Evolutionary conservation across 2,329 filamentous ascomycete genomes (phyloP), one percentile per base, ranked within the genome.

Genomic region (Fusarium sp.): DNA sequence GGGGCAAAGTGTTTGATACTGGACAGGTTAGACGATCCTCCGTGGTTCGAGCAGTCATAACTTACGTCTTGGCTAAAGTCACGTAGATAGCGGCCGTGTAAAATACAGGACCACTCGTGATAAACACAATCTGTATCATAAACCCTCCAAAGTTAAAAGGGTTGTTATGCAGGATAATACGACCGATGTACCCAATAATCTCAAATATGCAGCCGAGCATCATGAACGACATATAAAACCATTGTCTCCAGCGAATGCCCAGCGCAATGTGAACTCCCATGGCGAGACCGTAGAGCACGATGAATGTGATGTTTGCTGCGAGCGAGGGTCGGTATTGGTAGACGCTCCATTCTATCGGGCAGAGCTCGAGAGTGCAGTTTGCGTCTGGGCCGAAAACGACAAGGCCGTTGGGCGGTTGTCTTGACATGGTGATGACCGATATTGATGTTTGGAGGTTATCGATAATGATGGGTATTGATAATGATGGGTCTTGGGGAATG

Each of bases 1-100:
- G 76, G 77, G 1, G 80, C 79, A 24, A 84, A 77, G 53, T 74
- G 74, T 40, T 85, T 61, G 60, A 84, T 82, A 2, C 81, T 82
- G 16, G 0, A 0, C 1, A 18, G 29, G 61, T 74, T 32, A 73
- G 61, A 12, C 11, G 4, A 7, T 0, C 4, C 6, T n/a, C 12
- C 3, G 10, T 3, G 12, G 4, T 1, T 6, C 1, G 7, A 4
- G 5, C 4, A 48, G 2, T 0, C 16, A 8, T 10, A 14, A 18
- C 77, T 70, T 47, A 81, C 80, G 75, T 77, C 68, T 79, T 80
- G 40, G 78, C 77, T 6, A 91, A 81, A 14, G 87, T 90, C 29
- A 92, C 84, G 74, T 92, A 92, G 57, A 92, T 87, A 32, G 87
- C 87, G 2, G 89, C 89, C 10, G 87, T 67, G 83, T 89, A 81